Base-by-base conservation (phyloP, 164 flowering plant genomes). In the Nymphaea colorata region DNA sequence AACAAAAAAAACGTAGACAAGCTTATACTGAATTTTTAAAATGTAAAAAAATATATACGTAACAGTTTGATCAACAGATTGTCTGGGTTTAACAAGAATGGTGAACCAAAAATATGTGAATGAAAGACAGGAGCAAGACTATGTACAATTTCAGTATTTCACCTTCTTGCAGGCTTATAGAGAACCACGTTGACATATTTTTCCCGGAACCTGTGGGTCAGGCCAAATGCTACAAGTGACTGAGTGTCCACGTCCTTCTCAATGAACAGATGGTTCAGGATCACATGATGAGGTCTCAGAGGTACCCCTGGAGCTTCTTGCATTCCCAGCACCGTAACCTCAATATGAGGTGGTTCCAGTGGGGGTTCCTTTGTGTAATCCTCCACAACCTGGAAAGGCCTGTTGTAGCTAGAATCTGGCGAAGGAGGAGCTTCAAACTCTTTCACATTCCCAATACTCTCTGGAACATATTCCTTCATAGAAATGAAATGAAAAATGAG, bases 161-260 rank as follows among this genome's bases (percentile, higher is more conserved):
- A 87, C 85, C 87, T 81, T 66, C 76, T 79, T 18, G 83, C 80
- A 4, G 96, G 95, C 82, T 93, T 93, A 69, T 89, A 93, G 62
- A 93, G 96, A 72, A 89, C 87, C 43, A 88, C 90, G 41, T 94
- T 93, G 16, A 91, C 96, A 74, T 89, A 93, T 75, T 91, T 93
- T 57, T 96, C 80, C 77, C 83, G 79, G 75, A 87, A 89, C 76
- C 98, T 77, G 69, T 89, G 90, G 17, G 93, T 88, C 65, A 85
- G 47, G 53, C 98, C 96, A 45, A 94, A 76, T 6, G 93, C 96
- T 67, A 91, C 91, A 57, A 87, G 76, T 12, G 95, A 87, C 70
- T 84, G 91, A 18, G 97, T 72, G 8, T 88, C 83, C 86, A 81
- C 76, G 71, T 90, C 91, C 75, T 84, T 85, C 77, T 91, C 89